phyloP scores from a whole-genome alignment of 169 alveolate genomes.

The Eimeria sp. region DNA sequence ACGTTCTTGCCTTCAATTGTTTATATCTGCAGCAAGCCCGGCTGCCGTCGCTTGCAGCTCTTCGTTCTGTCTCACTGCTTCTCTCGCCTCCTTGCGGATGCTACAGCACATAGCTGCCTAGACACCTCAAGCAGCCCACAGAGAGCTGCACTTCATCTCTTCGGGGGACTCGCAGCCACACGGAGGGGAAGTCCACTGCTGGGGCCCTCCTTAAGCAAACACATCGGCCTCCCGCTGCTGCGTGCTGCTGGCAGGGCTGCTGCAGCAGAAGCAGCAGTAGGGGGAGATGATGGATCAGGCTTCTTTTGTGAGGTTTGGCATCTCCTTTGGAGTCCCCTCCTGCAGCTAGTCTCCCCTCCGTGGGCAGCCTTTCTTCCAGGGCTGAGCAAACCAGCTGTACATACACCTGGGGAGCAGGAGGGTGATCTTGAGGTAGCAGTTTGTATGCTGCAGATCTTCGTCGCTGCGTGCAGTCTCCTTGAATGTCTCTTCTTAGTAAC shows the following conservation, averaged over 20 bases:
- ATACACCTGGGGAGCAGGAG: background rate
- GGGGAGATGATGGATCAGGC: background rate
- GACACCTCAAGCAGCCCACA: background rate
- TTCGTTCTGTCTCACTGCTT: background rate
- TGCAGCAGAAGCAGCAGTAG: slow-evolving; percentile 58
- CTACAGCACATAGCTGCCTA: slow-evolving; percentile 1
- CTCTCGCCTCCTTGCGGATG: background rate
- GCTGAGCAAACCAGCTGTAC: background rate
- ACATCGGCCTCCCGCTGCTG: slow-evolving; percentile 22
- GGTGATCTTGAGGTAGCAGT: slow-evolving; percentile 7
- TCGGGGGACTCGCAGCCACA: background rate
- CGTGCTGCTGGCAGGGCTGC: background rate
- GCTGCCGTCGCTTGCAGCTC: background rate
- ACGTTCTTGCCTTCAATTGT: background rate
- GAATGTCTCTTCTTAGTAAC: slow-evolving; percentile 17
- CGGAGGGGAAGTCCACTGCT: background rate
- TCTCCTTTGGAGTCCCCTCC: slow-evolving; percentile 10
- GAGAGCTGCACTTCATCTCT: background rate
- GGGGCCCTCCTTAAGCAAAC: slow-evolving; percentile 6
- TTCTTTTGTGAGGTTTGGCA: background rate
- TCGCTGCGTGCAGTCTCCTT: slow-evolving; percentile 12
- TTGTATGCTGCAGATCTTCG: slow-evolving; percentile 25
- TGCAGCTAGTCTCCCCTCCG: background rate
- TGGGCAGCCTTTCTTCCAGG: background rate
- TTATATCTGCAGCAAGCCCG: background rate